Conservation (phyloP, 352 stramenopile genomes). For the Aphanomyces astaci region DNA sequence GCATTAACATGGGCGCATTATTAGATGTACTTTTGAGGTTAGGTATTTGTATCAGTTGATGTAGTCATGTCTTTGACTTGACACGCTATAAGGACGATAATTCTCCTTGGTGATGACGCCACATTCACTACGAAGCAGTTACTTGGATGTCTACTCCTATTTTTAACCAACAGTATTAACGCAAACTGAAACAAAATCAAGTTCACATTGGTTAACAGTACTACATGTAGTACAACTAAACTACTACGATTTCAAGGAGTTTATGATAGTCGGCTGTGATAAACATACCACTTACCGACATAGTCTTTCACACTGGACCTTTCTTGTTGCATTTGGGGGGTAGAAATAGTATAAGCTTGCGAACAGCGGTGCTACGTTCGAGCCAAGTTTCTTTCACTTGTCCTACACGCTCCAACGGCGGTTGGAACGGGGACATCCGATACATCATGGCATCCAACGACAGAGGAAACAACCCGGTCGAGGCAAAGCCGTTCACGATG, state of each 20-base stretch:
- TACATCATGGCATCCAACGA: constrained; percentile 4
- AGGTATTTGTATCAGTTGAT: background rate
- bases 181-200: background rate
- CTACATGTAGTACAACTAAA: no score
- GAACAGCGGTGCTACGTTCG: background rate
- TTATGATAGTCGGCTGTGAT: constrained; percentile 1
- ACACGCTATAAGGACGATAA: background rate
- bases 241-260: background rate
- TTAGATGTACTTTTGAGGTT: background rate
- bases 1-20: background rate
- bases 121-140: no score
- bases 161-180: no score
- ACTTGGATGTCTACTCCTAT: no score
- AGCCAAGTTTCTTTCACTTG: background rate
- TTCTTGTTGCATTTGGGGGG: background rate
- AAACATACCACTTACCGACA: background rate
- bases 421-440: background rate
- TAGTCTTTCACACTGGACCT: background rate
- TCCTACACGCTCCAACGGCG: background rate
- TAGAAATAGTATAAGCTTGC: background rate
- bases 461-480: background rate
- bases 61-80: background rate
- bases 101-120: background rate
- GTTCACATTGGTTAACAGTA: no score
- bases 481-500: background rate